These are phyloP conservation scores for Volvox africanus DNA, from an alignment of 139 green algal species.

Conservation along the genomic window DNA sequence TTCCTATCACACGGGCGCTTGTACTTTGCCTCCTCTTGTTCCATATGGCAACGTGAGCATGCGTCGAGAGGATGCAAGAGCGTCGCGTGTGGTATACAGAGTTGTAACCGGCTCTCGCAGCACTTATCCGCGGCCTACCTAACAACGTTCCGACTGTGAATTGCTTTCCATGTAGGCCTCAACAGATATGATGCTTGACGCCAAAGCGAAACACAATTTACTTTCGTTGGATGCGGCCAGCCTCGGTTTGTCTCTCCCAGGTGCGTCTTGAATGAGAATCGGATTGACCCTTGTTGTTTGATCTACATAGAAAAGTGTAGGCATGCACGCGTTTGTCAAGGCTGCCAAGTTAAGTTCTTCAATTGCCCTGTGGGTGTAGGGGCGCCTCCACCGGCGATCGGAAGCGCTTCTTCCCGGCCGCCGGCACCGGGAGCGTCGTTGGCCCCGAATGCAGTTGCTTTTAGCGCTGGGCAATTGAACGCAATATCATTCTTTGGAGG, in stretches of 20 bases:
- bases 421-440: neutral
- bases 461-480: neutral
- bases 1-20: neutral
- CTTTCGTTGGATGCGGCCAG: slow-evolving; percentile 28
- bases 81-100: neutral
- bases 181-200: slow-evolving; percentile 32
- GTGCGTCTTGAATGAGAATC: neutral
- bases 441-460: neutral
- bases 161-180: neutral
- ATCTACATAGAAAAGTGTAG: neutral
- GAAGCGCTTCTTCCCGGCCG: neutral
- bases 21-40: neutral
- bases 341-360: neutral
- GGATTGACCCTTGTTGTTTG: neutral
- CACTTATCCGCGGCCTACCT: slow-evolving; percentile 7
- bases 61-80: neutral
- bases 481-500: neutral
- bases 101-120: too few relatives aligned
- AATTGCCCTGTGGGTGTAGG: neutral
- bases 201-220: slow-evolving; percentile 26
- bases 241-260: slow-evolving; percentile 8
- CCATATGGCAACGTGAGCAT: neutral
- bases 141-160: neutral
- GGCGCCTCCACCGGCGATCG: neutral
- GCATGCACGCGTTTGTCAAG: neutral